A percentile compares a stretch with the other conserved stretches of the same genome.
Conservation (phyloP, 805 yeast genomes). For the Spencermartinsiella europaea region DNA sequence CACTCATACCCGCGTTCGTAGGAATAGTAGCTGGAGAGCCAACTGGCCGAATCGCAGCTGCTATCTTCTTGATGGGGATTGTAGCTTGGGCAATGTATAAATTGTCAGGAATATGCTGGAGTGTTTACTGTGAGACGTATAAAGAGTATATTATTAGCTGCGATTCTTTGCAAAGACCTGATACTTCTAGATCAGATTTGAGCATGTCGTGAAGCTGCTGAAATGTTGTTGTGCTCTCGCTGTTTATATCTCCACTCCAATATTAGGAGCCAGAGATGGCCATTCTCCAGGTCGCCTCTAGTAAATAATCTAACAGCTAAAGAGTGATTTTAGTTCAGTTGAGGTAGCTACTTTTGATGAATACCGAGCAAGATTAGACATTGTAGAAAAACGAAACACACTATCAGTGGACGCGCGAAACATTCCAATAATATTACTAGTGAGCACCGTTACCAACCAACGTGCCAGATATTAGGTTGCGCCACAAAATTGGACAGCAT, state of each 20-base stretch:
- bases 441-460: too few species aligned
- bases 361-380: too few species aligned
- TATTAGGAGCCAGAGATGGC: conserved; percentile 19
- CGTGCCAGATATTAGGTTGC: too few species aligned
- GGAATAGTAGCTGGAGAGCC: conserved; percentile 16
- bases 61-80: conserved; percentile 18
- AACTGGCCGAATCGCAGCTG: conserved; percentile 20
- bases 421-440: too few species aligned
- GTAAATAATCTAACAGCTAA: conserved; percentile 18
- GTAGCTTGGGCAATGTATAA: conserved; percentile 23
- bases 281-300: conserved; percentile 19
- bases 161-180: neutral
- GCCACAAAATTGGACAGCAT: too few species aligned
- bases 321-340: too few species aligned
- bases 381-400: too few species aligned
- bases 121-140: conserved; percentile 12
- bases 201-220: neutral
- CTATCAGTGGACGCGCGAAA: too few species aligned
- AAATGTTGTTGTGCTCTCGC: conserved; percentile 7
- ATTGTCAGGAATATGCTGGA: conserved; percentile 22
- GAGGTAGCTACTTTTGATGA: too few species aligned
- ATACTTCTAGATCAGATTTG: neutral
- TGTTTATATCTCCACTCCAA: conserved; percentile 17
- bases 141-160: neutral
- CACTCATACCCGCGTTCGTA: conserved; percentile 21